Evolutionary conservation across 805 yeast genomes (phyloP), one percentile per base, ranked within the genome.

Genomic region (Ogataea dorogensis): DNA sequence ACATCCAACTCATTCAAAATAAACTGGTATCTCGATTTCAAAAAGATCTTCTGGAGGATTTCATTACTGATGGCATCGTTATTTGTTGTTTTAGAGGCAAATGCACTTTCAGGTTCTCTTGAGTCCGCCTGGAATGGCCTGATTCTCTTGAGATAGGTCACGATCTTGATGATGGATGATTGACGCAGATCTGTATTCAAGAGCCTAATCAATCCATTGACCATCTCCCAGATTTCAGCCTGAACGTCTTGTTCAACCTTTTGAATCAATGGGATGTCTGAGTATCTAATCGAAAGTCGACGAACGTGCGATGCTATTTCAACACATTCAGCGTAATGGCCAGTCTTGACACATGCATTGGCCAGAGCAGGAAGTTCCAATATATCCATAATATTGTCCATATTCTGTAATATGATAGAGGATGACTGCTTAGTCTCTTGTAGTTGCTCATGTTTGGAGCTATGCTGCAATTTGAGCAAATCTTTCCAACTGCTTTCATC

Each of bases 251-350:
- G 28, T 37, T 73, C 75, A 7, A 78, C 73, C 24, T 67, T 61
- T 13, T 60, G 64, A 22, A 86, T 72, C 1, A 83, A 51, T 1
- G 63, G 57, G 7, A 81, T 60, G 27, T 72, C 71, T 6, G 88
- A 86, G 57, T 81, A 89, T 40, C 94, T 68, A 12, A 79, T 75
- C 0, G 72, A 65, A 16, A 93, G 65, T 36, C 94, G 70, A 44
- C 81, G 73, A 1, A 84, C 78, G 50, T 85, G 79, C 19, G 83
- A 73, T 9, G 88, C 82, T 10, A 91, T 74, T 56, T 91, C 95
- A 22, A 91, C 71, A 7, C 96, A 88, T 52, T 88, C 95, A 21
- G 87, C 83, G 54, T 89, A 93, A 52, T 84, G 85, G 0, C 96
- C 96, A 30, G 83, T 81, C 31, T 77, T 70, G 8, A 89, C 86